Base-by-base conservation (phyloP, 768 basidiomycete genomes). In the Suillus spraguei region DNA sequence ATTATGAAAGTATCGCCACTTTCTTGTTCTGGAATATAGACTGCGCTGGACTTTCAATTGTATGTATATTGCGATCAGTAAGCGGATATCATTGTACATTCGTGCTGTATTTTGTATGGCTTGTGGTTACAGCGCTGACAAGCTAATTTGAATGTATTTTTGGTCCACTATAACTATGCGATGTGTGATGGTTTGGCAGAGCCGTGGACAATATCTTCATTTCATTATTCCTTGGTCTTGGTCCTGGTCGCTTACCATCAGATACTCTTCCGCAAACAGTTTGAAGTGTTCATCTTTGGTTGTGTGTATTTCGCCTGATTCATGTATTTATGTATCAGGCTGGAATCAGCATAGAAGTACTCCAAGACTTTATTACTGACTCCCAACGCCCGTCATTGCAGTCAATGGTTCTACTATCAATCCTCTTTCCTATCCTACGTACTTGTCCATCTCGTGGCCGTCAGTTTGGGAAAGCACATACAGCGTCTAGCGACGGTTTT, bases 1-100 rank as follows among this genome's bases (percentile, higher is more conserved):
- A 58, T 42, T 62, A 41, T 67, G 60, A 65, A 22, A 58, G 38
- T 36, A 28, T 24, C 1, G 16, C 33, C 39, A 6, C 24, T 54
- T 59, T 60, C 24, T 28, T 33, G 28, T 47, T n/a, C 28, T 62
- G 35, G 36, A 49, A 16, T 38, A 17, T 58, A 20, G 32, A 53
- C 5, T 10, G 17, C 3, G 17, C 17, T 53, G 32, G 52, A 53
- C 52, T 52, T 52, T 32, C 32, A 11, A 53, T 17, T 53, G 52
- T 53, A 32, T 17, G 32, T 53, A n/a, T 53, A 53, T 53, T 4
- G 28, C 49, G 16, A 17, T 50, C 24, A 28, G 24, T 5, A 50
- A 9, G 49, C 28, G 49, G 49, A 50, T 28, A 50, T 50, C 49
- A 49, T 49, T 14, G 24, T 28, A 50, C 20, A 52, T 10, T 9